Evolutionary conservation across 2,329 filamentous ascomycete species (phyloP).

Genomic region (Myrmaecium sp.): DNA sequence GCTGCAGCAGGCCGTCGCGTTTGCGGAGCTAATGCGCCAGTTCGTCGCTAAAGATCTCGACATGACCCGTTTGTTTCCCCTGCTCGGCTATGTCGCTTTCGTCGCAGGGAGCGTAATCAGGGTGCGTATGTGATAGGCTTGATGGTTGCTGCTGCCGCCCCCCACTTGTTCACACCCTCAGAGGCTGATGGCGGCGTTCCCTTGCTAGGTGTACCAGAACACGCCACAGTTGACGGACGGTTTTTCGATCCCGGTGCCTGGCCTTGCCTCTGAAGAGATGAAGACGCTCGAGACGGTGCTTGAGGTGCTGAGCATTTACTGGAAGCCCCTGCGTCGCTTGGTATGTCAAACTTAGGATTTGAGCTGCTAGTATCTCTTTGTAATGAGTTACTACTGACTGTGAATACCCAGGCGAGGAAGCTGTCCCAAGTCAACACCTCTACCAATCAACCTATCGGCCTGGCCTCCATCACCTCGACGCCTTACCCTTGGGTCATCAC

Average conservation of each 20-base stretch:
- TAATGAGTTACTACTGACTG: no score
- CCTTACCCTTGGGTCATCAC: no score
- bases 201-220: slow-evolving; percentile 1
- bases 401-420: no score
- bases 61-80: slow-evolving; percentile 2
- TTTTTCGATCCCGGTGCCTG: not conserved
- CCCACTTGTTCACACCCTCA: no score
- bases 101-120: slow-evolving; percentile 2
- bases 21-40: slow-evolving; percentile 3
- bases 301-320: slow-evolving; percentile 4
- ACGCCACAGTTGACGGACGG: not conserved
- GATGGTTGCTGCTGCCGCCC: no score
- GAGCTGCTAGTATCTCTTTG: no score
- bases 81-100: slow-evolving; percentile 2
- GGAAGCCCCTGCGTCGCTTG: slow-evolving; percentile 2
- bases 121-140: no score
- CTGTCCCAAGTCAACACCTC: no score
- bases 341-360: no score
- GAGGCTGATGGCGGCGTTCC: no score
- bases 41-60: slow-evolving; percentile 2
- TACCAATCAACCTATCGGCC: no score
- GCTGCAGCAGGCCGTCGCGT: slow-evolving; percentile 1
- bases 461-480: no score
- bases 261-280: slow-evolving; percentile 3
- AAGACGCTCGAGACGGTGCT: slow-evolving; percentile 3